Conservation (phyloP, 2,329 filamentous ascomycete genomes). For the Daldinia eschscholtzii region DNA sequence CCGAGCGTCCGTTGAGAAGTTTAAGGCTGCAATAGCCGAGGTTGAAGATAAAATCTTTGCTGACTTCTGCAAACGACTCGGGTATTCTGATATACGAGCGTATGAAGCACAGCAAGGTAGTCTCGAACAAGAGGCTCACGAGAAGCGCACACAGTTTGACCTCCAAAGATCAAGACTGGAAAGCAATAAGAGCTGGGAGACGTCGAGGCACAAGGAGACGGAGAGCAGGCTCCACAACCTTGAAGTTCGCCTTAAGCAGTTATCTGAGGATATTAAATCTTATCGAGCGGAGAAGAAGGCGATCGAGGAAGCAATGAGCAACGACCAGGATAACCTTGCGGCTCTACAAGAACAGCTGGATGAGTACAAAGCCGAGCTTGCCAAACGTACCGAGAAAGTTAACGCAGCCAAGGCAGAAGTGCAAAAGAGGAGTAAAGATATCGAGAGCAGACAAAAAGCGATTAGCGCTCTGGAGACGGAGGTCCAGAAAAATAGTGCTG, state of each 20-base stretch:
- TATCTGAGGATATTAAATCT: constrained; percentile 76
- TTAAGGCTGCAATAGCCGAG: constrained; percentile 74
- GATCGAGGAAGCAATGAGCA: constrained; percentile 79
- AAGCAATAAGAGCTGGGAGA: constrained; percentile 70
- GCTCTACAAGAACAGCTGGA: constrained; percentile 79
- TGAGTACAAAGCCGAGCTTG: constrained; percentile 74
- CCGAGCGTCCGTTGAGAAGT: constrained; percentile 63
- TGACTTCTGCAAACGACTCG: constrained; percentile 86
- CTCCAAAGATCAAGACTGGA: constrained; percentile 84
- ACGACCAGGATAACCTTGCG: constrained; percentile 81
- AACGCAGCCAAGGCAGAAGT: constrained; percentile 83
- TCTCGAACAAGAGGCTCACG: constrained; percentile 87
- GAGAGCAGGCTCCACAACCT: constrained; percentile 77
- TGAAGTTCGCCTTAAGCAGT: constrained; percentile 73
- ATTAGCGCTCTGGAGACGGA: constrained; percentile 85
- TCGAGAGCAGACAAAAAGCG: constrained; percentile 79
- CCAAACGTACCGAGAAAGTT: constrained; percentile 79
- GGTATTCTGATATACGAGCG: constrained; percentile 89
- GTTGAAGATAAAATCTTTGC: constrained; percentile 92
- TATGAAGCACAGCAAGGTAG: constrained; percentile 95
- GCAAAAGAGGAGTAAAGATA: constrained; percentile 85
- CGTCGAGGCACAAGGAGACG: constrained; percentile 66
- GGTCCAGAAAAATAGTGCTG: constrained; percentile 85
- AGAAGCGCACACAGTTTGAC: constrained; percentile 88
- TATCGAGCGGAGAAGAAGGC: constrained; percentile 79